Evolutionary conservation across 176 grass and related monocot genomes (phyloP).

Genomic region (Carex cristatella): DNA sequence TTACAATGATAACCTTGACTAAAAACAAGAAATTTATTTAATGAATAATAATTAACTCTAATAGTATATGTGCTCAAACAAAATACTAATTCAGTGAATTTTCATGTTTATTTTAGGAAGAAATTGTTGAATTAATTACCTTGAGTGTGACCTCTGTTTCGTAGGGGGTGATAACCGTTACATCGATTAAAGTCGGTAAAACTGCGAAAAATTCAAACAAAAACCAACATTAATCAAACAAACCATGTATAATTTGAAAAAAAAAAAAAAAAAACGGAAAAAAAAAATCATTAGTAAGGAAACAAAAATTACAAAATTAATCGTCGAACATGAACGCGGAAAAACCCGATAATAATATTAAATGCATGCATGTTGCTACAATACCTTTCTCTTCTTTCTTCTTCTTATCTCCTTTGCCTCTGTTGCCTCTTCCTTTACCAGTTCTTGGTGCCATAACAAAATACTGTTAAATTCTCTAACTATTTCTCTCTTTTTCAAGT

Average conservation of each 20-base stretch:
- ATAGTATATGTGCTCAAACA: background rate
- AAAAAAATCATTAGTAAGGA: background rate
- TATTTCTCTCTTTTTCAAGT: background rate
- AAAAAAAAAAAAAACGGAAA: no score
- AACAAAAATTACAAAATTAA: background rate
- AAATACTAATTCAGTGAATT: background rate
- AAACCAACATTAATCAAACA: background rate
- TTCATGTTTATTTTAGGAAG: background rate
- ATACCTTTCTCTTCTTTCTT: slow-evolving; percentile 98
- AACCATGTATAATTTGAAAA: background rate
- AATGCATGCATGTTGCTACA: background rate
- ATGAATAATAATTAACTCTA: background rate
- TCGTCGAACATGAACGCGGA: background rate
- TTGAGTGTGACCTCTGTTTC: slow-evolving; percentile 92
- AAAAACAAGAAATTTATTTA: background rate
- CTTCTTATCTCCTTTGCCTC: slow-evolving; percentile 69
- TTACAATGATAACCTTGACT: background rate
- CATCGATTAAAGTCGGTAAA: slow-evolving; percentile 62
- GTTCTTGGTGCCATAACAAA: slow-evolving; percentile 79
- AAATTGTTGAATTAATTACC: slow-evolving; percentile 39
- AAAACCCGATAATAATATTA: background rate
- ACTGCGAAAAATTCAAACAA: slow-evolving; percentile 35
- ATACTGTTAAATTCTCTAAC: background rate
- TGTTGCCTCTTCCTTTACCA: slow-evolving; percentile 66
- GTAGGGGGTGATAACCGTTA: slow-evolving; percentile 60